A percentile compares a stretch with the other conserved stretches of the same genome.
Conservation (phyloP, 106 monocot genomes). For the Dioscorea dumetorum region DNA sequence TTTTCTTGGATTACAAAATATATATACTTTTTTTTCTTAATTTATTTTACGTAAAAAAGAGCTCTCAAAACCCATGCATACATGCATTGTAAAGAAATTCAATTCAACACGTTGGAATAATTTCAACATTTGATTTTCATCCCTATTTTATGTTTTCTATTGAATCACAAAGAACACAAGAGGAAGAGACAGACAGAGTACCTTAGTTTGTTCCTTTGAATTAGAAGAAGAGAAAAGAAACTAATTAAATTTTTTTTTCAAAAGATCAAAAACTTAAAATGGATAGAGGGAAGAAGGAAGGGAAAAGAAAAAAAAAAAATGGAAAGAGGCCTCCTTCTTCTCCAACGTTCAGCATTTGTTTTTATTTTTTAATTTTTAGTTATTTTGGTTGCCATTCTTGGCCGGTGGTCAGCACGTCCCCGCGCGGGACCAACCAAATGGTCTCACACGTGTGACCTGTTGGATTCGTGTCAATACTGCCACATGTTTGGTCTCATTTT, state of each 20-base stretch:
- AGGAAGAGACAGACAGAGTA: background rate
- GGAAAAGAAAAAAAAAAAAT: background rate
- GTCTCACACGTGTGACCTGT: no score
- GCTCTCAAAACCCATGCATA: background rate
- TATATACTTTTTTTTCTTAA: no score
- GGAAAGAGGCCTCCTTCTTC: background rate
- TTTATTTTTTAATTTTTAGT: background rate
- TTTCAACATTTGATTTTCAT: no score
- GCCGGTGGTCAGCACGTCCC: background rate
- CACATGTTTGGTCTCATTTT: no score
- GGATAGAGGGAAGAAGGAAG: background rate
- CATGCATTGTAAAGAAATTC: background rate
- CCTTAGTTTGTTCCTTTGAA: background rate
- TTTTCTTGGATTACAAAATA: no score
- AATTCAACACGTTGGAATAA: no score
- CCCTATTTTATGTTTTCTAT: no score
- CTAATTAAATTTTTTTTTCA: no score
- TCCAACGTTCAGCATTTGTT: background rate
- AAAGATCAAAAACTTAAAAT: background rate
- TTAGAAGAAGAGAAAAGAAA: background rate
- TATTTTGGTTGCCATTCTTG: background rate
- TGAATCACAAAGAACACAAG: no score
- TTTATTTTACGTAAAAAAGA: background rate
- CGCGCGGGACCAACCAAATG: background rate
- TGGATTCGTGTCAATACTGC: no score